A percentile compares a stretch with the other conserved stretches of the same genome.
Evolutionary conservation across 371 early-diverging fungal genomes (phyloP).

Genomic region (Apophysomyces trapeziformis): DNA sequence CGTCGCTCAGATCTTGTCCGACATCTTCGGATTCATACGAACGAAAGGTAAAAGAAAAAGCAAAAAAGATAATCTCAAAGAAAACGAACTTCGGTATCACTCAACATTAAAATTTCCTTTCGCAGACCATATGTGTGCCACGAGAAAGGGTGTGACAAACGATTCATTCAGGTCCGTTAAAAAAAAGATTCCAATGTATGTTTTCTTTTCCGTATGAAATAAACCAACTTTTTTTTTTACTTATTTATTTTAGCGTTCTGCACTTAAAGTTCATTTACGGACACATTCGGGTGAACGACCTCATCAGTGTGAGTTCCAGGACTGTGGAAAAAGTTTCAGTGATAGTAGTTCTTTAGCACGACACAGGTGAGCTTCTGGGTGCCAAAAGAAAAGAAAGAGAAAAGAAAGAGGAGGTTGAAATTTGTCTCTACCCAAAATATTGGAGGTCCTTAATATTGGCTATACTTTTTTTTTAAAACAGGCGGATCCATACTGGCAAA

Average conservation of each 20-base stretch:
- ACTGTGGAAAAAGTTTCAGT: constrained; percentile 64
- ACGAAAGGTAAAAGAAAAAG: constrained; percentile 54
- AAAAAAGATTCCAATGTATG: constrained; percentile 5
- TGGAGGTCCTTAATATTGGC: not conserved
- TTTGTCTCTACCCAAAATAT: not conserved
- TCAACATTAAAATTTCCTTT: constrained; percentile 20
- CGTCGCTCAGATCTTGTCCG: constrained; percentile 79
- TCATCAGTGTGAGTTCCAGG: constrained; percentile 68
- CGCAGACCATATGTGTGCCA: constrained; percentile 67
- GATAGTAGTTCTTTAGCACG: constrained; percentile 48
- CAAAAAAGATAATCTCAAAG: not conserved
- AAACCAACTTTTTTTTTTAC: constrained; percentile 5
- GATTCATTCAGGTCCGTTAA: constrained; percentile 66
- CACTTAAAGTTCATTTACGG: constrained; percentile 76
- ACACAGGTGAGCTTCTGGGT: constrained; percentile 27
- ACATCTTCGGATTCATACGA: constrained; percentile 80
- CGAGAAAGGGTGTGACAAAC: constrained; percentile 69
- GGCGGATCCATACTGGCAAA: constrained; percentile 73
- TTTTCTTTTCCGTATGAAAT: constrained; percentile 15
- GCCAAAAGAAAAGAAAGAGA: constrained; percentile 3
- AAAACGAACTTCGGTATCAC: constrained; percentile 14
- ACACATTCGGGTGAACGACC: constrained; percentile 84
- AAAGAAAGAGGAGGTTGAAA: not conserved
- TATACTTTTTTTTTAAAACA: constrained; percentile 16
- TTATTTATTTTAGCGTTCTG: constrained; percentile 73